These are phyloP conservation scores for Backusella australiensis DNA, from an alignment of 192 early-diverging fungal genomes.

Conservation along the genomic window DNA sequence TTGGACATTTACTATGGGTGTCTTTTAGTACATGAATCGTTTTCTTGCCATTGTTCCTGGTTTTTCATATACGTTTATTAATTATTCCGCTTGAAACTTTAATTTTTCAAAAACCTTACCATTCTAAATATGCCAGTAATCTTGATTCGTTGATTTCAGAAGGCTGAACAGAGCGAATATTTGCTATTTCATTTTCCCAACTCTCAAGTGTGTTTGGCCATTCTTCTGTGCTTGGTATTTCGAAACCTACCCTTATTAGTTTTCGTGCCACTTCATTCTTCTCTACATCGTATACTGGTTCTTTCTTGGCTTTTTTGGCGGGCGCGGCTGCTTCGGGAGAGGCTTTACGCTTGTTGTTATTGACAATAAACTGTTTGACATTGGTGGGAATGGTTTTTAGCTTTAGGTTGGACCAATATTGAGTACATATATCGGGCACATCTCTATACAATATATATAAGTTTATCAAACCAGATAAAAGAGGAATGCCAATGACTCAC, in stretches of 20 bases:
- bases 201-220: neutral
- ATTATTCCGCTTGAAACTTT: too few relatives aligned
- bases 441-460: constrained; percentile 3
- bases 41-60: constrained; percentile 11
- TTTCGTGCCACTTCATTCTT: neutral
- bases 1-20: neutral
- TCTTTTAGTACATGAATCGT: constrained; percentile 12
- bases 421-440: constrained; percentile 1
- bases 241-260: neutral
- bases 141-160: neutral
- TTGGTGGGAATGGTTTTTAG: neutral
- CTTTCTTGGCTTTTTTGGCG: neutral
- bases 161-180: neutral
- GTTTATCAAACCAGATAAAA: neutral
- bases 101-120: neutral
- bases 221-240: neutral
- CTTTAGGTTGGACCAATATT: neutral
- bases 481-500: neutral
- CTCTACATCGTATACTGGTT: neutral
- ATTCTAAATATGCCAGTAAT: neutral
- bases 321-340: neutral
- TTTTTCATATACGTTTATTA: neutral
- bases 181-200: neutral
- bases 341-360: neutral
- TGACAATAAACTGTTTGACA: neutral